Base-by-base conservation (phyloP, 1,284 basidiomycete species). In the Cyathus olla region DNA sequence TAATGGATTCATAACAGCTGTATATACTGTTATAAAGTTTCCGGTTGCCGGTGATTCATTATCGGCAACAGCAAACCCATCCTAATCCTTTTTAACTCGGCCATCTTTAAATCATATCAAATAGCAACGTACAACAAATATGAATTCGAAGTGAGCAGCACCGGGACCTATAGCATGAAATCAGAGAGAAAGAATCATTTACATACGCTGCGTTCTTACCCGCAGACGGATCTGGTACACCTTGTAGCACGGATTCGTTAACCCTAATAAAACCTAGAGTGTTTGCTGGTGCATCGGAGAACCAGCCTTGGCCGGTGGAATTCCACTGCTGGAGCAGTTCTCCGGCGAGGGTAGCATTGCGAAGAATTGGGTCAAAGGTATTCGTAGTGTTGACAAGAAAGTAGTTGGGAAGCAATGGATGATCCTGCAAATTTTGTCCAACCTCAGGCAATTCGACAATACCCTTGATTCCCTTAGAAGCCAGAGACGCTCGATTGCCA, bases 391-490 rank as follows among this genome's bases (percentile, higher is more conserved):
- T 57, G 22, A 57, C 56, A n/a, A n/a, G 17, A 21, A 29, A 57
- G 22, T 35, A 46, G 22, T 46, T 57, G 4, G 22, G 26, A 22
- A 57, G 37, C 19, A 57, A 19, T 21, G 56, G 37, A 19, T 57
- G 56, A 19, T 62, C 60, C 10, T 29, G 29, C 17, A 62, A 21
- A 28, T 55, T 39, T 37, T 59, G 22, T 1, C 60, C 60, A 15
- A 62, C 57, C 17, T 49, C 48, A 4, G 60, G 60, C 9, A 59
- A 27, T 46, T 62, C 24, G 22, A 58, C 48, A 19, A 62, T 4
- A 22, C 57, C 26, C 10, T 35, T 24, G 29, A 62, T 62, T 13
- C 51, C 56, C 10, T 46, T 22, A 4, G 19, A 15, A 6, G 28
- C 22, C 19, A 64, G 49, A 3, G 55, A 39, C 1, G 52, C 28